phyloP scores from a whole-genome alignment of 805 yeast species.

The Metschnikowia proteae region DNA sequence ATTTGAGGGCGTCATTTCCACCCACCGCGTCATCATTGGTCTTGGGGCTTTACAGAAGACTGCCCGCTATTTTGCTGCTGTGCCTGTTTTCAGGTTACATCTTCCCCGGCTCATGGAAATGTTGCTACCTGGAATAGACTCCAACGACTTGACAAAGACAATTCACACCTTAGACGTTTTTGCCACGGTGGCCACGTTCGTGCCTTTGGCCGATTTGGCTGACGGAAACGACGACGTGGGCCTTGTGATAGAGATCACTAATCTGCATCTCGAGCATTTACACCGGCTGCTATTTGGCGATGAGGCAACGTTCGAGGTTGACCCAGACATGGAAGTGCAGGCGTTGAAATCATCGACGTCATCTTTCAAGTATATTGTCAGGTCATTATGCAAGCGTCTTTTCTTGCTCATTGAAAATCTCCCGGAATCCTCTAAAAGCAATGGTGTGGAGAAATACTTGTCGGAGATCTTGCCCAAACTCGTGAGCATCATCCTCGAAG shows the following conservation, averaged over 20 bases:
- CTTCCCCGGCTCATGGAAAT: conserved; percentile 68
- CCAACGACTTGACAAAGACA: conserved; percentile 78
- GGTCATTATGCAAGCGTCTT: conserved; percentile 52
- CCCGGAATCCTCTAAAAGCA: conserved; percentile 53
- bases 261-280: conserved; percentile 57
- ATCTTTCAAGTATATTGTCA: conserved; percentile 59
- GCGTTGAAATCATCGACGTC: conserved; percentile 74
- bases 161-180: conserved; percentile 64
- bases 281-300: conserved; percentile 37
- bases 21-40: conserved; percentile 76
- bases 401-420: conserved; percentile 65
- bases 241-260: conserved; percentile 52
- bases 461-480: conserved; percentile 36
- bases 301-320: conserved; percentile 23
- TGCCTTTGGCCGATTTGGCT: conserved; percentile 66
- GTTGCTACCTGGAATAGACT: conserved; percentile 77
- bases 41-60: conserved; percentile 62
- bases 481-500: conserved; percentile 41
- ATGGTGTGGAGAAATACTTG: conserved; percentile 49
- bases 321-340: conserved; percentile 42
- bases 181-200: conserved; percentile 63
- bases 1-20: conserved; percentile 62
- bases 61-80: conserved; percentile 60
- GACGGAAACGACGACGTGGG: conserved; percentile 38
- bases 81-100: conserved; percentile 70